Evolutionary conservation across 768 basidiomycete genomes (phyloP), one percentile per base, ranked within the genome.

Genomic region (Boletus sp.): DNA sequence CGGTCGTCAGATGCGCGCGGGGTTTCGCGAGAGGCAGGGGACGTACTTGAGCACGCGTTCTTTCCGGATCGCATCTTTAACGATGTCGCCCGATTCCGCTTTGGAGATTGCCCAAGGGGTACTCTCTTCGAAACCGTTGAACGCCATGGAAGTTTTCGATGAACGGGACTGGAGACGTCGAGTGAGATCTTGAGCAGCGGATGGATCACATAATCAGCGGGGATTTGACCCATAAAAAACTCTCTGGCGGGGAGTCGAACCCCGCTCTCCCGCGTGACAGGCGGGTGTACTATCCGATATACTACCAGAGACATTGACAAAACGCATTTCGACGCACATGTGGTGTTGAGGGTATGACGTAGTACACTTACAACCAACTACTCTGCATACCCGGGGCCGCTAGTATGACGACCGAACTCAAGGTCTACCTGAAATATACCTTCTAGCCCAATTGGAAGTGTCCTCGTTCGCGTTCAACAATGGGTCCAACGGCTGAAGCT

Each of bases 31-130:
- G 20, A 53, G 30, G 42, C 14, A 30, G 35, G 39, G 28, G 20
- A 74, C 85, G 39, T 59, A 92, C 92, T 87, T 90, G 68, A 94
- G 81, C 9, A 89, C 62, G 54, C 85, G 77, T 67, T 94, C 92
- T 64, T 92, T 94, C 69, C 74, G 79, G 50, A 94, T 76, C 7
- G 92, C 86, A 62, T 91, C 89, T 60, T 83, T 84, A 39, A 94
- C 80, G 39, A 89, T 78, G 66, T 92, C 88, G 46, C 78, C 82
- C 18, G 79, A 66, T 41, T 76, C 72, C 17, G 78, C 70, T 7
- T 76, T 73, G 47, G 73, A 64, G 30, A 56, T 63, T 8, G 82
- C 85, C 86, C 86, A 87, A 0, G 77, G 74, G 20, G 78, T 61
- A 15, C 77, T 70, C 51, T 77, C 76, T 54, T 75, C 70, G 30